These are phyloP conservation scores for Lipomyces mesembrius DNA, from an alignment of 805 yeast genomes.

Conservation along the genomic window DNA sequence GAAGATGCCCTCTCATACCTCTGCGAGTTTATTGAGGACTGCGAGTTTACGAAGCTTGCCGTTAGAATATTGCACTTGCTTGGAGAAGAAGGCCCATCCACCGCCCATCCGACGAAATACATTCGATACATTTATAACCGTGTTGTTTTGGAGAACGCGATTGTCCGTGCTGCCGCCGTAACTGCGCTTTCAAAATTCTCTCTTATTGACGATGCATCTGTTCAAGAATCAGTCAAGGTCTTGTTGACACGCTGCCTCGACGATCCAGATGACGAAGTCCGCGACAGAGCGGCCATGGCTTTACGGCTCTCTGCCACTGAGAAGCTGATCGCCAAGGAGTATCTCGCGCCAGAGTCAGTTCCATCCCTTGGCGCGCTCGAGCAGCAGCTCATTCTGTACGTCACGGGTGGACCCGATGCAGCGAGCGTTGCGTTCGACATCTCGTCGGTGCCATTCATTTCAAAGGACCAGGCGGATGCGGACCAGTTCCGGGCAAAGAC, in stretches of 20 bases:
- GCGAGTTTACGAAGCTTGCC: conserved; percentile 91
- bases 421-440: conserved; percentile 69
- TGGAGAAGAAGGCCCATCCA: conserved; percentile 92
- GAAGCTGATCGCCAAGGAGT: conserved; percentile 48
- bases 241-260: conserved; percentile 80
- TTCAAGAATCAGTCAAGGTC: conserved; percentile 70
- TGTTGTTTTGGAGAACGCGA: conserved; percentile 92
- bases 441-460: conserved; percentile 59
- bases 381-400: conserved; percentile 71
- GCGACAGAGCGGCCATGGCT: conserved; percentile 93
- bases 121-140: conserved; percentile 96
- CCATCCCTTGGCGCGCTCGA: conserved; percentile 82
- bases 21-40: conserved; percentile 97
- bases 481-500: conserved; percentile 57
- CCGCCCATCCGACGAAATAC: conserved; percentile 83
- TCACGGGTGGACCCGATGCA: conserved; percentile 56
- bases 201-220: conserved; percentile 67
- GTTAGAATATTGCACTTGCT: conserved; percentile 90
- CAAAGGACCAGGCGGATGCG: conserved; percentile 48
- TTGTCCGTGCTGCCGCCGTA: conserved; percentile 94
- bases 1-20: conserved; percentile 82
- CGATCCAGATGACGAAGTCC: conserved; percentile 94
- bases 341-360: conserved; percentile 68
- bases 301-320: conserved; percentile 58
- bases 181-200: conserved; percentile 91